Percentiles rank a stretch among this genome's conserved stretches.
Evolutionary conservation across 345 rosid genomes (phyloP).

Genomic region (Xanthoceras sorbifolium): DNA sequence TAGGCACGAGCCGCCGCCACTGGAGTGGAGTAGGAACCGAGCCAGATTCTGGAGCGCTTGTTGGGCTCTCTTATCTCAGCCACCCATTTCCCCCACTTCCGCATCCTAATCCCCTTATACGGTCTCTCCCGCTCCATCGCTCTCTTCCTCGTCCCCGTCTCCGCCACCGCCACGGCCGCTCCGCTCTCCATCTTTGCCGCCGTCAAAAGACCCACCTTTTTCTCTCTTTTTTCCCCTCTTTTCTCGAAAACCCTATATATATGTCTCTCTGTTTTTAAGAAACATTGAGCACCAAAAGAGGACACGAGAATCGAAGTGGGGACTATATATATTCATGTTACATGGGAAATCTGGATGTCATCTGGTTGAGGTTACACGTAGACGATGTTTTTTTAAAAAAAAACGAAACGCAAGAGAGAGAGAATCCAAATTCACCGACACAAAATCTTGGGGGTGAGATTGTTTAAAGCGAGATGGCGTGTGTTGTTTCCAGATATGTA

Average conservation of each 20-base stretch:
- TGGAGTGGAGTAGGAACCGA: slow-evolving; percentile 90
- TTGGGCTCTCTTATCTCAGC: slow-evolving; percentile 99
- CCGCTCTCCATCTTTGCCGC: slow-evolving; percentile 35
- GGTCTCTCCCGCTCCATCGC: slow-evolving; percentile 50
- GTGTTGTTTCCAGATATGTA: slow-evolving; percentile 14
- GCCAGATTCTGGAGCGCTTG: slow-evolving; percentile 93
- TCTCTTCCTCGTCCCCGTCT: slow-evolving; percentile 27
- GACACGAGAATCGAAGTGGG: not conserved
- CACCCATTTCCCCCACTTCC: slow-evolving; percentile 99
- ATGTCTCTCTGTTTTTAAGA: not conserved
- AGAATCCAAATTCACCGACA: slow-evolving; percentile 90
- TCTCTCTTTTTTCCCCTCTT: not conserved
- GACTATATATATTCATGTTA: not conserved
- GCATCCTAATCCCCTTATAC: slow-evolving; percentile 97
- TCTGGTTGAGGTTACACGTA: slow-evolving; percentile 9
- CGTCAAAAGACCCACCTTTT: not conserved
- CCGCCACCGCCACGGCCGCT: slow-evolving; percentile 31
- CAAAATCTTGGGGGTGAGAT: slow-evolving; percentile 35
- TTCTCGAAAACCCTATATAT: not conserved
- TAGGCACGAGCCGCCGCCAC: slow-evolving; percentile 97
- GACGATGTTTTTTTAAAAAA: not conserved
- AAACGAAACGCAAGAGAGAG: slow-evolving; percentile 3
- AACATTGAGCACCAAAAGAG: slow-evolving; percentile 12
- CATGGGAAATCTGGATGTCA: slow-evolving; percentile 23
- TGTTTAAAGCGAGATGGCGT: slow-evolving; percentile 17